Percentiles rank a stretch among this genome's conserved stretches.
phyloP scores from a whole-genome alignment of 164 flowering plant species.

The Vitis rotundifolia region DNA sequence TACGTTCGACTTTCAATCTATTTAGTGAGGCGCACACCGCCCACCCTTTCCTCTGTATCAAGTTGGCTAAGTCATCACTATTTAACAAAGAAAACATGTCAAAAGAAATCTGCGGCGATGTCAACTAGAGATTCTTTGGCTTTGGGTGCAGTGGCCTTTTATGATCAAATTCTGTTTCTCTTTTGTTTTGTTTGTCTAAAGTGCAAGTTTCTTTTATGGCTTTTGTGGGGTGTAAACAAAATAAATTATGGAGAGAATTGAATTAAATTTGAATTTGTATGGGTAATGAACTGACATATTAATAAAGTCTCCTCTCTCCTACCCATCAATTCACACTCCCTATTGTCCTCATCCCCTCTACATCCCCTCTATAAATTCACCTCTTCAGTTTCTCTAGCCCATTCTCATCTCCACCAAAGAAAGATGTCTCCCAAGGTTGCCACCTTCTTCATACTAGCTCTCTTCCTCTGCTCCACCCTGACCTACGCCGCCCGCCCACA shows the following conservation, averaged over 20 bases:
- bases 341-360: background rate
- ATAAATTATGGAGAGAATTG: background rate
- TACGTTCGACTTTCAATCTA: too few species aligned
- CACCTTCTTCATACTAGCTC: conserved; percentile 13
- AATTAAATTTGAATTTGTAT: background rate
- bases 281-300: background rate
- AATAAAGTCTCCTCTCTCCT: background rate
- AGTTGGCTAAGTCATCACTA: too few species aligned
- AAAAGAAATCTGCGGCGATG: background rate
- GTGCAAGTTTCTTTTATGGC: background rate
- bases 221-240: background rate
- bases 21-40: too few species aligned
- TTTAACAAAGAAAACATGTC: background rate
- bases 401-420: background rate
- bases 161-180: too few species aligned
- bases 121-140: background rate
- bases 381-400: background rate
- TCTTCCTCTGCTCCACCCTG: conserved; percentile 15
- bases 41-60: too few species aligned
- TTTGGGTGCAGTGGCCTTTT: background rate
- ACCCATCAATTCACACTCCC: background rate
- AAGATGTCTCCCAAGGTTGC: background rate
- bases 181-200: background rate
- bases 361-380: background rate
- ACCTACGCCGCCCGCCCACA: conserved; percentile 19